Evolutionary conservation across 2,329 filamentous ascomycete species (phyloP).

Genomic region (Alternaria sp.): DNA sequence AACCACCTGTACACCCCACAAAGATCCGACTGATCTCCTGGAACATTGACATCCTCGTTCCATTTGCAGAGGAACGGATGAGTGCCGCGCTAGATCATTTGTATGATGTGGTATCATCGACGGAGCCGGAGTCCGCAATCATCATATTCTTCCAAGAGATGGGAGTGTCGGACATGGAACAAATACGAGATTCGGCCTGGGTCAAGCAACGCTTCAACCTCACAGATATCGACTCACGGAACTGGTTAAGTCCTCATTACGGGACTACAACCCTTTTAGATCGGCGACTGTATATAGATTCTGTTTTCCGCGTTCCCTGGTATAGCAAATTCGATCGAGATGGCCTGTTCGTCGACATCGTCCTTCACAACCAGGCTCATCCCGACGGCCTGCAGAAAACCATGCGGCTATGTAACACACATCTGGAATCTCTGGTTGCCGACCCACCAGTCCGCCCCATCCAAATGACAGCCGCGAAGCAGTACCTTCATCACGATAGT

Average conservation of each 20-base stretch:
- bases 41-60: constrained; percentile 60
- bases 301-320: constrained; percentile 63
- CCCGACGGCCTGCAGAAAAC: constrained; percentile 19
- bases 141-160: constrained; percentile 66
- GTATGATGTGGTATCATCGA: constrained; percentile 35
- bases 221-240: constrained; percentile 56
- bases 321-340: constrained; percentile 62
- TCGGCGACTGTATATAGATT: constrained; percentile 54
- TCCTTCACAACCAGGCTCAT: constrained; percentile 21
- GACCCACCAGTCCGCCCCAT: constrained; percentile 60
- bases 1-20: constrained; percentile 10
- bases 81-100: constrained; percentile 53
- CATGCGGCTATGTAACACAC: constrained; percentile 64
- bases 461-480: constrained; percentile 58
- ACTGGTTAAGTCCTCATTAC: constrained; percentile 60
- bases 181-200: constrained; percentile 59
- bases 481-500: constrained; percentile 53
- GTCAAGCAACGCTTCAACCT: constrained; percentile 59
- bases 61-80: constrained; percentile 53
- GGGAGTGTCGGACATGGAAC: constrained; percentile 55
- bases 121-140: constrained; percentile 34
- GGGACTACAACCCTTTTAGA: constrained; percentile 65
- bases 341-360: constrained; percentile 64
- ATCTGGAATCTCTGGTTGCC: constrained; percentile 64
- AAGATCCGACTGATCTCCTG: constrained; percentile 53